Base-by-base conservation (phyloP, 345 rosid genomes). In the Diplotaxis tenuifolia region DNA sequence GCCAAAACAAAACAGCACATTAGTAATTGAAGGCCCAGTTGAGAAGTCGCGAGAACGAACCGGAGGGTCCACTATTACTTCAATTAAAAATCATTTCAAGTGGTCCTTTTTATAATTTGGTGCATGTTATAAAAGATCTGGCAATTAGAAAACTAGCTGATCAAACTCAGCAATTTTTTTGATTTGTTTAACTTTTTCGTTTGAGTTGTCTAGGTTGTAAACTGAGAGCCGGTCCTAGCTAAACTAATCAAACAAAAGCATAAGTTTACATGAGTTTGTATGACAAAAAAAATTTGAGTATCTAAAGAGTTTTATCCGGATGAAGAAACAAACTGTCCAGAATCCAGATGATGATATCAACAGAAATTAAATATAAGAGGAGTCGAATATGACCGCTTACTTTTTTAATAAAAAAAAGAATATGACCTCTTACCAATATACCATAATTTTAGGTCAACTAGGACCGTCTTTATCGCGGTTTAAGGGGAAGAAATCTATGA, bases 31-130 rank as follows among this genome's bases (percentile, higher is more conserved):
- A 62, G 69, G 69, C 55, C 69, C 62, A 62, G 21, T 34, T 18
- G 42, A 52, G 63, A 72, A 63, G 63, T 53, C 55, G 70, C 70
- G 56, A 55, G 71, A 73, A 64, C 65, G 65, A 73, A 34, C 5
- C 16, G 14, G 47, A 16, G 65, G 71, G 45, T 32, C 71, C 23
- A 73, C 70, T 28, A 9, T 64, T 55, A 73, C 65, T 52, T 62
- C 62, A 55, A 36, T 28, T 19, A 8, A 73, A 62, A 9, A 16
- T 27, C 55, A 42, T 19, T 7, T 54, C 9, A 27, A 55, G 65
- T 64, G 65, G 76, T 55, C 34, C 34, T 53, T 62, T 36, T 4
- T 1, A 9, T 7, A 62, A 49, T 31, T 28, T 57, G 34, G 36
- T 7, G 62, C 1, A 21, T 53, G 12, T 11, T 53, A 19, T 9